These are phyloP conservation scores for Vickermania spadyakhi DNA, from an alignment of 208 protist species.

Conservation along the genomic window DNA sequence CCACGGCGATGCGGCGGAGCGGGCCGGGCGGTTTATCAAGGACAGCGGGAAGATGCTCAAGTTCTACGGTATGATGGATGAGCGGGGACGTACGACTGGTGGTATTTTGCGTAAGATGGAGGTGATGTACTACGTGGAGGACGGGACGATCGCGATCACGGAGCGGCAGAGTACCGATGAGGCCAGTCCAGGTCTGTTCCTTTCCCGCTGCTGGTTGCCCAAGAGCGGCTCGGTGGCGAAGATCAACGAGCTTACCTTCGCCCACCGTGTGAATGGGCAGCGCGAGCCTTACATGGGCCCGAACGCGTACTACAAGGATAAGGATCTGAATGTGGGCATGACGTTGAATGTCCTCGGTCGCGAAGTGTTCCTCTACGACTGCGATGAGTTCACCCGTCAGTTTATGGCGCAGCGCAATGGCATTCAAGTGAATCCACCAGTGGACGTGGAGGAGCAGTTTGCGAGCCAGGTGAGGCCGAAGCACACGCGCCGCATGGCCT, in stretches of 20 bases:
- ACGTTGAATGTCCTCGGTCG: slow-evolving; percentile 79
- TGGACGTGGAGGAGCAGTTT: slow-evolving; percentile 44
- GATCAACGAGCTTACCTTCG: slow-evolving; percentile 76
- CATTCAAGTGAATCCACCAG: slow-evolving; percentile 22
- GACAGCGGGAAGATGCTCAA: slow-evolving; percentile 93
- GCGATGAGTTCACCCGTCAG: slow-evolving; percentile 89
- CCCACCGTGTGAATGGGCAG: slow-evolving; percentile 73
- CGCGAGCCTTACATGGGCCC: slow-evolving; percentile 59
- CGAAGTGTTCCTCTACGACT: slow-evolving; percentile 85
- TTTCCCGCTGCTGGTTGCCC: slow-evolving; percentile 76
- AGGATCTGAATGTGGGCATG: slow-evolving; percentile 78
- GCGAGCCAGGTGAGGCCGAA: slow-evolving; percentile 4
- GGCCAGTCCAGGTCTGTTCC: slow-evolving; percentile 77
- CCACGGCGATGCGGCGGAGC: slow-evolving; percentile 55
- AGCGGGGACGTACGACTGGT: slow-evolving; percentile 29
- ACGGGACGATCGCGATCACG: slow-evolving; percentile 93
- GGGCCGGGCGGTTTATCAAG: slow-evolving; percentile 78
- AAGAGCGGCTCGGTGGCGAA: slow-evolving; percentile 64
- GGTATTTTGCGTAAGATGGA: slow-evolving; percentile 86
- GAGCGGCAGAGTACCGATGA: slow-evolving; percentile 87
- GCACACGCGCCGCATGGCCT: slow-evolving; percentile 1
- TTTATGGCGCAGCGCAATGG: slow-evolving; percentile 76
- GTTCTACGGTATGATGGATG: slow-evolving; percentile 89
- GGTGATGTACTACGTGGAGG: slow-evolving; percentile 92
- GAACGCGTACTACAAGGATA: slow-evolving; percentile 67